Evolutionary conservation across 192 early-diverging fungal species (phyloP).

Genomic region (Fimicolochytrium jonesii): DNA sequence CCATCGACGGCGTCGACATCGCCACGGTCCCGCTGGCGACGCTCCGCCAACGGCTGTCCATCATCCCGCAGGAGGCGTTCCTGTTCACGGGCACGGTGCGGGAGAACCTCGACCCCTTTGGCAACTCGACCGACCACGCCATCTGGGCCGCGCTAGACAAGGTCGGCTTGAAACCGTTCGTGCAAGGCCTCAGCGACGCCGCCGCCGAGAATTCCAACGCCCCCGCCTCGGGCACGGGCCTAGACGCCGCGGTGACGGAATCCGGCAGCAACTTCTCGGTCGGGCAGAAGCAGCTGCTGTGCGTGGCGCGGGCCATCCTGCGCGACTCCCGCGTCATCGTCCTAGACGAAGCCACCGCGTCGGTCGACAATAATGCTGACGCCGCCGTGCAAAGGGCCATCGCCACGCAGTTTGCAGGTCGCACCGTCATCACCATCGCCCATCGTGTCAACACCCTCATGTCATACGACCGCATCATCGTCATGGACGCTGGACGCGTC

Average conservation of each 20-base stretch:
- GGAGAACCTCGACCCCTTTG: slow-evolving; percentile 44
- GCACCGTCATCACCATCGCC: slow-evolving; percentile 70
- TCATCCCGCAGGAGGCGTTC: slow-evolving; percentile 50
- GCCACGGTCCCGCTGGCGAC: slow-evolving; percentile 47
- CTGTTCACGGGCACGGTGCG: slow-evolving; percentile 49
- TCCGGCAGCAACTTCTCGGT: slow-evolving; percentile 66
- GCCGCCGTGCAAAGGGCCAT: slow-evolving; percentile 48
- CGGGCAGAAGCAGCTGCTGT: slow-evolving; percentile 63
- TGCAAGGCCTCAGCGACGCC: background rate
- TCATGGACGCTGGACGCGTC: slow-evolving; percentile 67
- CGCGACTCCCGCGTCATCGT: slow-evolving; percentile 46
- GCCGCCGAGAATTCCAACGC: background rate
- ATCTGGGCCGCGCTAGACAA: slow-evolving; percentile 40
- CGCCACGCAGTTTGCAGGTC: slow-evolving; percentile 52
- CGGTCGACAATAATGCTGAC: slow-evolving; percentile 56
- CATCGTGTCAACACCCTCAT: slow-evolving; percentile 45
- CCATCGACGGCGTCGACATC: slow-evolving; percentile 74
- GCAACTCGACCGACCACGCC: slow-evolving; percentile 9
- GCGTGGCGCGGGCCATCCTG: slow-evolving; percentile 57
- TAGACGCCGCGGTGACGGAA: too few relatives aligned
- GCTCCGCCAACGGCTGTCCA: slow-evolving; percentile 45
- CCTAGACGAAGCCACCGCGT: slow-evolving; percentile 68
- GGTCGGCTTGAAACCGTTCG: background rate
- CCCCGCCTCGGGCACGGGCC: too few relatives aligned
- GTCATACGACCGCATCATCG: slow-evolving; percentile 67